Base-by-base conservation (phyloP, 164 flowering plant species). In the Liquidambar formosana region DNA sequence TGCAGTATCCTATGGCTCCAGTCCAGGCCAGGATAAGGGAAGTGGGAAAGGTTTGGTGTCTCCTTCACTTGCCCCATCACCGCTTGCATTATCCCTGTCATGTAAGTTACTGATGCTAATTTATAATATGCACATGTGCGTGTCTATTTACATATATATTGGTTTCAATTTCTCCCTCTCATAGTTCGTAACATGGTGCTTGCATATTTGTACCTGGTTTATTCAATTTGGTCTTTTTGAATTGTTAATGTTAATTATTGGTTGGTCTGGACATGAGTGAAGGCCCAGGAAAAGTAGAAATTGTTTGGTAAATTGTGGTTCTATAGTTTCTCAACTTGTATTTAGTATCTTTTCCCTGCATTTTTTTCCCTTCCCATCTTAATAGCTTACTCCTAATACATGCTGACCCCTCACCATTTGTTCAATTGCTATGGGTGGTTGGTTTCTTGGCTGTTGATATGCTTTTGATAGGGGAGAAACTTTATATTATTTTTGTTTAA, bases 71-170 rank as follows among this genome's bases (percentile, higher is more conserved):
- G 75, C 79, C 4, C 79, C 81, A 3, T 64, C 84, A 10, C 63
- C 68, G n/a, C 58, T 60, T 18, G 56, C 75, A 64, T 64, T 64
- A 62, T 72, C 77, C 3, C 27, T 73, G 59, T 75, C 82, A 61
- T 79, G 91, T 89, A 76, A 87, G 89, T 84, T 63, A 12, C 67
- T 48, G 8, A 21, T 69, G 58, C 61, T 57, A 15, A 28, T 52
- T 1, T 11, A 22, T 28, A 45, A 33, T 33, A 33, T 33, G 6
- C 6, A 33, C 6, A 33, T 33, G 6, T 33, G 6, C 6, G 6
- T 33, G 6, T 33, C 2, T 33, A 33, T 33, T 2, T 33, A 33
- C 6, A 33, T 33, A 33, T 33, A 33, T 33, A 33, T 33, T 33
- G 6, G 2, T 33, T 33, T 33, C 2, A 33, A 12, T 67, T 21